Conservation (phyloP, 352 stramenopile species). For the Blastocystis sp. region DNA sequence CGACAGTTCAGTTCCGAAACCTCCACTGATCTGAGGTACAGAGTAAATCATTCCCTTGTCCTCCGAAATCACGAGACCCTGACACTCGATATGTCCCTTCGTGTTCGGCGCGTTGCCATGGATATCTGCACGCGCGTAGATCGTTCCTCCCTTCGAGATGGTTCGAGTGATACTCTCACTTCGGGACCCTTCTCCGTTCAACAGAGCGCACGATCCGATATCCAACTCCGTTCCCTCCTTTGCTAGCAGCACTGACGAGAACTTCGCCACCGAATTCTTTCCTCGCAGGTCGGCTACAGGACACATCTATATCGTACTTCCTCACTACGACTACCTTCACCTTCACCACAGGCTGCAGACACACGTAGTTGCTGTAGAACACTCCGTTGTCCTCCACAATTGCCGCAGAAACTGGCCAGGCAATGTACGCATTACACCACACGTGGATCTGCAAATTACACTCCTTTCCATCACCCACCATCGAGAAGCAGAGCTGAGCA, state of each 20-base stretch:
- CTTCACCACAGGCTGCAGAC: constrained; percentile 40
- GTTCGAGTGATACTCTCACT: constrained; percentile 61
- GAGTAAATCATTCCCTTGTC: constrained; percentile 59
- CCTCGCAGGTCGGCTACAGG: constrained; percentile 29
- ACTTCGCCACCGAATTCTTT: constrained; percentile 45
- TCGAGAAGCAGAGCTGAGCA: constrained; percentile 43
- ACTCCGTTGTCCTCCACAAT: constrained; percentile 60
- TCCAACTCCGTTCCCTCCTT: constrained; percentile 39
- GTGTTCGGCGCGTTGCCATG: constrained; percentile 38
- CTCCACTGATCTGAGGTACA: constrained; percentile 29
- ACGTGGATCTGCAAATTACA: constrained; percentile 2
- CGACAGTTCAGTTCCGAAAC: constrained; percentile 38
- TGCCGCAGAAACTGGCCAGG: constrained; percentile 4
- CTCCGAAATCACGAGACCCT: constrained; percentile 53
- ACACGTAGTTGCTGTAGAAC: constrained; percentile 62
- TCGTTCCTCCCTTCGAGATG: constrained; percentile 43
- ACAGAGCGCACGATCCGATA: neutral
- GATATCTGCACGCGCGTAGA: constrained; percentile 56
- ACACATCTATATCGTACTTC: constrained; percentile 33
- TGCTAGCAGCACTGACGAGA: constrained; percentile 51
- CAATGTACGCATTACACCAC: constrained; percentile 55
- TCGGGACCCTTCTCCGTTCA: constrained; percentile 33
- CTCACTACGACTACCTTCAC: neutral
- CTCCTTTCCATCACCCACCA: neutral
- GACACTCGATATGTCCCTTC: constrained; percentile 62